phyloP scores from a whole-genome alignment of 1,284 basidiomycete genomes.

The Cryptococcus neoformans region DNA sequence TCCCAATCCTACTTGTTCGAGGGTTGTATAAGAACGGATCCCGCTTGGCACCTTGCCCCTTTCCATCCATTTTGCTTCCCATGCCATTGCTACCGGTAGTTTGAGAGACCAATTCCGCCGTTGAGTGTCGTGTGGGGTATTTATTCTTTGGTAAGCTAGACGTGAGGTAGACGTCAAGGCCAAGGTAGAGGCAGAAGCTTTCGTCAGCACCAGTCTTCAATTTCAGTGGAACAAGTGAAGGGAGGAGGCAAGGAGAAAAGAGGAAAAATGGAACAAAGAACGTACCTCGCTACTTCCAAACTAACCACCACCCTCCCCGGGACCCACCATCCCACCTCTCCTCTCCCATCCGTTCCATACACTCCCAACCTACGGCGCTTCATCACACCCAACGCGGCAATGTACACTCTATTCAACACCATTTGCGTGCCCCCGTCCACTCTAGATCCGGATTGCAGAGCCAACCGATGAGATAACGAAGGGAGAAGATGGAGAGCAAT shows the following conservation, averaged over 20 bases:
- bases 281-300: slow-evolving; percentile 72
- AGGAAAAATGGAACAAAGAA: slow-evolving; percentile 8
- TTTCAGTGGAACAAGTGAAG: too few relatives aligned
- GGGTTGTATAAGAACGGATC: slow-evolving; percentile 91
- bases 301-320: slow-evolving; percentile 70
- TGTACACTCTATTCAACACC: slow-evolving; percentile 68
- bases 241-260: too few relatives aligned
- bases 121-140: too few relatives aligned
- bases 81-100: slow-evolving; percentile 1
- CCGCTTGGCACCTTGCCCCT: too few relatives aligned
- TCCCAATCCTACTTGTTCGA: slow-evolving; percentile 34
- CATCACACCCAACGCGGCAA: slow-evolving; percentile 56
- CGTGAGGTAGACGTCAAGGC: too few relatives aligned
- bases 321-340: slow-evolving; percentile 77
- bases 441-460: slow-evolving; percentile 62
- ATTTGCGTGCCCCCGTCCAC: slow-evolving; percentile 58
- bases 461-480: slow-evolving; percentile 47
- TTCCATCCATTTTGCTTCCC: slow-evolving; percentile 53
- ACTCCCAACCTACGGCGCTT: too few relatives aligned
- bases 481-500: slow-evolving; percentile 60
- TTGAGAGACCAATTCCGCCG: background rate
- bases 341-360: slow-evolving; percentile 60
- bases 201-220: too few relatives aligned
- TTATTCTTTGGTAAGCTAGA: too few relatives aligned
- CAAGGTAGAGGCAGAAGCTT: too few relatives aligned